Conservation (phyloP, 2,329 filamentous ascomycete genomes). For the Pseudogymnoascus sp. region DNA sequence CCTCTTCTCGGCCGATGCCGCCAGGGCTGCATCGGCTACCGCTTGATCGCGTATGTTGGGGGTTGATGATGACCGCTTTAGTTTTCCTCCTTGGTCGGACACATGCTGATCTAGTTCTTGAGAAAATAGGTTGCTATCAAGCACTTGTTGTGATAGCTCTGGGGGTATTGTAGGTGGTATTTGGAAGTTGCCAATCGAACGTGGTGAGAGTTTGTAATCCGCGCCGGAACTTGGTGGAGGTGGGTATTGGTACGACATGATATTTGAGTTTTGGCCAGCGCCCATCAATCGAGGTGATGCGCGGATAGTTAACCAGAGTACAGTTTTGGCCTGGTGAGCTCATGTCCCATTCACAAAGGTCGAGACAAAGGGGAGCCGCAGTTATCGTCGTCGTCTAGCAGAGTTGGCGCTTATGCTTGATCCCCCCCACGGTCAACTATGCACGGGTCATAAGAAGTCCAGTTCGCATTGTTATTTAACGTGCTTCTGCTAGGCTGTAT, state of each 20-base stretch:
- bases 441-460: constrained; percentile 5
- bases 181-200: background rate
- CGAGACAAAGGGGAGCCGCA: background rate
- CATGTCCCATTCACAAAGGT: constrained; percentile 5
- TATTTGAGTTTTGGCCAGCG: constrained; percentile 6
- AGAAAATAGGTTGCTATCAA: constrained; percentile 5
- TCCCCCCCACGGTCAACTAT: constrained; percentile 7
- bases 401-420: constrained; percentile 1
- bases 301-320: background rate
- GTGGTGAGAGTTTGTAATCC: constrained; percentile 5
- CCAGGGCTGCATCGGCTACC: constrained; percentile 26
- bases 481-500: background rate
- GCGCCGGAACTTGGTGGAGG: background rate
- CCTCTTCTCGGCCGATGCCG: constrained; percentile 51
- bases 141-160: constrained; percentile 3
- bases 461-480: constrained; percentile 5
- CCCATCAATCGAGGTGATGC: background rate
- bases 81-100: constrained; percentile 17
- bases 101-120: background rate
- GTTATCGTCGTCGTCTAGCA: background rate
- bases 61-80: constrained; percentile 44
- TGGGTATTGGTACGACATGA: constrained; percentile 10
- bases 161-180: background rate
- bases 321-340: constrained; percentile 6
- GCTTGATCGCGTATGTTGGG: constrained; percentile 40